Evolutionary conservation across 306 rosid species (phyloP), one percentile per base, ranked within the genome.

Genomic region (Acacia confusa): DNA sequence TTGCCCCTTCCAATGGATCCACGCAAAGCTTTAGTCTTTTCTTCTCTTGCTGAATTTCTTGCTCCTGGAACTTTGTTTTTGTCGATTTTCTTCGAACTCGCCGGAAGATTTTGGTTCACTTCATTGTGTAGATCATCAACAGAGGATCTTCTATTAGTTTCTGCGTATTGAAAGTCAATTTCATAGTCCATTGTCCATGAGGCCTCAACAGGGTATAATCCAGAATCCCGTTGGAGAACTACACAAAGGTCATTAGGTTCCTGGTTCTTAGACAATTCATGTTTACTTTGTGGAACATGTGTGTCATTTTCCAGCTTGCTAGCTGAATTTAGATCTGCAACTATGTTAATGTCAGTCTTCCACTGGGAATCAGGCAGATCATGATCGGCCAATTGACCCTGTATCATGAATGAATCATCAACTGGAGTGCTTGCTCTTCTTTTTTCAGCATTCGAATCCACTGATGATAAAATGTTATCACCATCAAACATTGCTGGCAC

Each of bases 361-460:
- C 91, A 85, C 32, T 86, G 86, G 2, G 84, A 88, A 38, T 84
- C 86, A 50, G 80, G 83, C 24, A 7, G 70, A 87, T 70, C 72
- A 60, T 78, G 73, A 50, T 78, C 82, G 3, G 78, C 81, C 78
- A 86, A 76, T 52, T 84, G 89, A 76, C 88, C 80, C 61, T 84
- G 91, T 68, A 91, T 82, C 89, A 91, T 88, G 87, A 91, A 91
- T 70, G 92, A 91, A 78, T 91, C 94, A 84, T 91, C 94, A 25
- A 74, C 24, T 22, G 64, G 67, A 75, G 74, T 60, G 52, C 73
- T 52, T 80, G 60, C 84, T 16, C 55, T 72, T 71, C 86, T 80
- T 69, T 84, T 86, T 34, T 84, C 86, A 17, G 81, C 52, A 15
- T 9, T n/a, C n/a, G 81, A 75, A 47, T 75, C 81, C 73, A 64